These are phyloP conservation scores for Aspergillus fumigatiaffinis DNA, from an alignment of 2,329 filamentous ascomycete genomes.

Conservation along the genomic window DNA sequence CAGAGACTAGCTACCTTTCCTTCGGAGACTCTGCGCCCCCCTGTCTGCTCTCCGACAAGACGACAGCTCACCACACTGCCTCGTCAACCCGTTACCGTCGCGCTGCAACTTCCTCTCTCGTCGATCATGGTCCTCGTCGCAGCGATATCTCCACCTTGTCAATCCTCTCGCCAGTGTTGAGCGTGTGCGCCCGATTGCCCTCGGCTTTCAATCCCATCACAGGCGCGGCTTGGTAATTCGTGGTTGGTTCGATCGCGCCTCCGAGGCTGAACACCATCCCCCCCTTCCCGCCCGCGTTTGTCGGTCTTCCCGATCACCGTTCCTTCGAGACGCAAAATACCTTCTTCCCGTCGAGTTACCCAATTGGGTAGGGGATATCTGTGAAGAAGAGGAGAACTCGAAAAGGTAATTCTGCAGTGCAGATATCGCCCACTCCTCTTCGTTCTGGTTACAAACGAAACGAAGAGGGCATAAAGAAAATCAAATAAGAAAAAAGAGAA, in stretches of 20 bases:
- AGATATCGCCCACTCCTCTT: neutral
- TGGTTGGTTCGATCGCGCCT: conserved; percentile 16
- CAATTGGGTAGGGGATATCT: conserved; percentile 18
- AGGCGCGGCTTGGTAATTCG: conserved; percentile 13
- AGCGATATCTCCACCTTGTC: conserved; percentile 14
- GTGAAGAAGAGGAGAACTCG: conserved; percentile 17
- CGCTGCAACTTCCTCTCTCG: conserved; percentile 5
- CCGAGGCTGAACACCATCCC: conserved; percentile 11
- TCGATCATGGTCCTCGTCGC: conserved; percentile 22
- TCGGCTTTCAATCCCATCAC: conserved; percentile 1
- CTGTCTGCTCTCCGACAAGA: neutral
- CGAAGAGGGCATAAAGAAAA: conserved; percentile 12
- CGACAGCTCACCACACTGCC: neutral
- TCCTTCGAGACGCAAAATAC: conserved; percentile 19
- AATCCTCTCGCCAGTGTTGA: conserved; percentile 22
- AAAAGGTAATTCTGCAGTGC: conserved; percentile 12
- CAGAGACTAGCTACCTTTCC: neutral
- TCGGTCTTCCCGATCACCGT: conserved; percentile 15
- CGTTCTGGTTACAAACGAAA: conserved; percentile 6
- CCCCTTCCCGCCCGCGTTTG: conserved; percentile 22
- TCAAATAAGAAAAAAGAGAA: conserved; percentile 5
- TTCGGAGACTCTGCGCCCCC: neutral
- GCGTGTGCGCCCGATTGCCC: conserved; percentile 4
- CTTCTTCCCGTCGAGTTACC: conserved; percentile 18
- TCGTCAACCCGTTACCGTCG: neutral